Base-by-base conservation (phyloP, 148 eudicot genomes). In the Rhododendron molle region DNA sequence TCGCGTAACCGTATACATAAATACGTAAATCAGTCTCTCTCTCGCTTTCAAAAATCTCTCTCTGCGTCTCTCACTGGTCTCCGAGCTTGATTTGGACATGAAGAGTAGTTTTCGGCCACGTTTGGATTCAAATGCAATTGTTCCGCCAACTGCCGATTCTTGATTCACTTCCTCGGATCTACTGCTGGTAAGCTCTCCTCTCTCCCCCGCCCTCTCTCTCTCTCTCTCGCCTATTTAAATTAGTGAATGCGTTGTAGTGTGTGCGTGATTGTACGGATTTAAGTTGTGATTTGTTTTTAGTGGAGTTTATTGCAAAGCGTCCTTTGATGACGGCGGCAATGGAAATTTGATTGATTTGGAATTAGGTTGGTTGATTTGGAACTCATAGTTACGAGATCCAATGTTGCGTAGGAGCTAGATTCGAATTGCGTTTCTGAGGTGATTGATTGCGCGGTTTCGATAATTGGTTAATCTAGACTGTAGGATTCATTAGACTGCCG, bases 111-210 rank as follows among this genome's bases (percentile, higher is more conserved):
- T 21, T 23, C 80, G 80, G 30, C 15, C 21, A 43, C 46, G 15
- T 43, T 44, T 20, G 49, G 80, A 77, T 77, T 77, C 80, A 77
- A 77, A 77, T 77, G 80, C 80, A 38, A 43, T 77, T 77, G 80
- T 77, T 77, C 80, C 30, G 49, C 80, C 50, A 4, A 21, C 30
- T 10, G 23, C 30, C 26, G 28, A 77, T 23, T 77, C 50, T 4
- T 40, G 80, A 77, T 77, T 77, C 80, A 43, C 15, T 18, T 23
- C 28, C 80, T 77, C 30, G 80, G 80, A 77, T 77, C 80, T 77
- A 49, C 52, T 77, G 80, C 49, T 23, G 52, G 50, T 77, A 77
- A 77, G 44, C 78, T 74, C 78, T 18, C 78, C 3, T 71, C 76
- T 71, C 15, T 74, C 78, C 36, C 78, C 36, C 78, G 44, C 76